Base-by-base conservation (phyloP, 2,329 filamentous ascomycete genomes). In the Penicillium sp. region DNA sequence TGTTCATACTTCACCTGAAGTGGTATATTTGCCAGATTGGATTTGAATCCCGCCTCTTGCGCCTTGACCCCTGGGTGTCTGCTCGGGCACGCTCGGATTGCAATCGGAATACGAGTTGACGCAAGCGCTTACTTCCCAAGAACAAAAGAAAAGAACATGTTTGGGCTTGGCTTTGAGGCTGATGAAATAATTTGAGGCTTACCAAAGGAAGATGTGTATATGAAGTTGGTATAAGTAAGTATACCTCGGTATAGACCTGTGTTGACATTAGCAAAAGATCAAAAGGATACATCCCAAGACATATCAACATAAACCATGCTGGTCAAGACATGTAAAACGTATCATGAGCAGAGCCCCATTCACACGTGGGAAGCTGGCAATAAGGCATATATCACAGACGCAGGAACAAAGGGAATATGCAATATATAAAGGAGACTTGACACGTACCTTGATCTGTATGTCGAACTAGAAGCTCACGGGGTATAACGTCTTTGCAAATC, bases 401-500 rank as follows among this genome's bases (percentile, higher is more conserved):
- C 54, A 58, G 58, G 54, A 49, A 56, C 45, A 51, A 45, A 40
- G 29, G 15, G 43, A 35, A 37, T 10, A 50, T 41, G 38, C 45
- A 40, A 49, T 45, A 29, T 27, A 49, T 45, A 4, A 29, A 25
- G 25, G 21, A 25, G 29, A 38, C 21, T 46, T 31, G 31, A 52
- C 23, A 61, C 64, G 52, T 66, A 67, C 61, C 55, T 61, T 54
- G 55, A 53, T 60, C 23, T 40, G 51, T 49, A 49, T 43, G 3
- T 19, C 4, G 45, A 38, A 38, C 45, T 41, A 50, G 56, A 55
- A 59, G 58, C 52, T 60, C 54, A 57, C 43, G 50, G 49, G 57
- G 50, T 47, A 50, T 43, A 50, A 55, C 52, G 52, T 53, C 54
- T 57, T 55, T 59, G 45, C 55, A 54, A 64, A 67, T 67, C 61